phyloP scores from a whole-genome alignment of 139 green algal species.

The Bryopsis sp. region DNA sequence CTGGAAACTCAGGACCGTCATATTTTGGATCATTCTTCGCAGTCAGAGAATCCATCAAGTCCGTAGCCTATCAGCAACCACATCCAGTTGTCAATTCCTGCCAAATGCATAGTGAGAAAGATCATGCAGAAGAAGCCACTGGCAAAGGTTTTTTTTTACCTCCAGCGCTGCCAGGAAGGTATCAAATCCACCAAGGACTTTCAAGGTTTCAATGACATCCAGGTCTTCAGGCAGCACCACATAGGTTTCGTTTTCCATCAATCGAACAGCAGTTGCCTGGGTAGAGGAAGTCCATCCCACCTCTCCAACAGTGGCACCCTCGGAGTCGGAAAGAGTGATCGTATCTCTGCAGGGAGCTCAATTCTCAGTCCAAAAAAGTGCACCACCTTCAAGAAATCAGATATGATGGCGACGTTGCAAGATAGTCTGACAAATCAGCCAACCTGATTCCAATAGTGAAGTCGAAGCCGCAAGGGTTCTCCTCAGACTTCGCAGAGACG shows the following conservation, averaged over 20 bases:
- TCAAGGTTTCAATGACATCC: slow-evolving; percentile 35
- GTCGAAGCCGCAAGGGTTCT: slow-evolving; percentile 11
- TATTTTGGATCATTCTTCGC: slow-evolving; percentile 29
- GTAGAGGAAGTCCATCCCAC: neutral
- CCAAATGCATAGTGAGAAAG: too few relatives aligned
- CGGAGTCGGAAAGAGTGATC: neutral
- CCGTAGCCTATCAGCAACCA: slow-evolving; percentile 25
- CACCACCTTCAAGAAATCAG: neutral
- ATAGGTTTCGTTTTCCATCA: neutral
- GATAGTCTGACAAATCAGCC: too few relatives aligned
- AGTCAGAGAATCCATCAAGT: slow-evolving; percentile 25
- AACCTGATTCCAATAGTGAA: neutral
- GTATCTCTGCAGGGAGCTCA: slow-evolving; percentile 4
- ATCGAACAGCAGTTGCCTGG: neutral
- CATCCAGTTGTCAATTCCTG: too few relatives aligned
- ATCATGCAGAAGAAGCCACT: too few relatives aligned
- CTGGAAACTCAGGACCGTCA: slow-evolving; percentile 6
- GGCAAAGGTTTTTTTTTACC: too few relatives aligned
- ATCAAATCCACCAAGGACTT: slow-evolving; percentile 25
- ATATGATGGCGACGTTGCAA: neutral
- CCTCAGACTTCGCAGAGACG: neutral
- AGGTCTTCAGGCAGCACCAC: slow-evolving; percentile 11
- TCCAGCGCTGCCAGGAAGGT: slow-evolving; percentile 42
- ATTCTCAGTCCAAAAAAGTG: too few relatives aligned
- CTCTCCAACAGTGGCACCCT: neutral